These are phyloP conservation scores for Allium sativum DNA, from an alignment of 106 monocot genomes.

Conservation along the genomic window DNA sequence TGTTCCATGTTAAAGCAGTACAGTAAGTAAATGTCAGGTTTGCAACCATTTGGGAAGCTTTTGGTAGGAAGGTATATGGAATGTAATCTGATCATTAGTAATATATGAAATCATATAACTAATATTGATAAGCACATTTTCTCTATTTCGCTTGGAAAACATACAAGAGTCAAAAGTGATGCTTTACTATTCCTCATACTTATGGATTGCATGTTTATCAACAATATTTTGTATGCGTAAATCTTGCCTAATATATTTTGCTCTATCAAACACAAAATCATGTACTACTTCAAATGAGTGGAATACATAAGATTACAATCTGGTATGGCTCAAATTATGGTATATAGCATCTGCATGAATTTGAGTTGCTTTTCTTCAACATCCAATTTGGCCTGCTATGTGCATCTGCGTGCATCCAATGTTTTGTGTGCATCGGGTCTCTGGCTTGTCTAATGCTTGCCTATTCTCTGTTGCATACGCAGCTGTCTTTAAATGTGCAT, in stretches of 20 bases:
- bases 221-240: slow-evolving; percentile 68
- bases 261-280: too few species aligned
- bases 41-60: slow-evolving; percentile 38
- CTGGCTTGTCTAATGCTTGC: too few species aligned
- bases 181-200: slow-evolving; percentile 93
- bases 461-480: too few species aligned
- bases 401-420: too few species aligned
- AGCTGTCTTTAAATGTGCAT: too few species aligned
- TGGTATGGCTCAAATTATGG: too few species aligned
- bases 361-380: too few species aligned
- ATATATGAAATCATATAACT: slow-evolving; percentile 1
- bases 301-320: too few species aligned
- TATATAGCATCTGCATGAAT: too few species aligned
- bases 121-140: neutral
- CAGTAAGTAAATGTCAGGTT: slow-evolving; percentile 47
- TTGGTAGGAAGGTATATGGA: slow-evolving; percentile 68
- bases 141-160: neutral
- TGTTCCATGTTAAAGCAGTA: slow-evolving; percentile 91
- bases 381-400: too few species aligned
- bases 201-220: slow-evolving; percentile 47
- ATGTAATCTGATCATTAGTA: slow-evolving; percentile 39
- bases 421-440: too few species aligned
- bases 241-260: slow-evolving; percentile 85
- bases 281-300: too few species aligned
- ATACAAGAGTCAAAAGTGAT: slow-evolving; percentile 4